A percentile compares a stretch with the other conserved stretches of the same genome.
phyloP scores from a whole-genome alignment of 192 early-diverging fungal genomes.

The Chytriomyces confervae region DNA sequence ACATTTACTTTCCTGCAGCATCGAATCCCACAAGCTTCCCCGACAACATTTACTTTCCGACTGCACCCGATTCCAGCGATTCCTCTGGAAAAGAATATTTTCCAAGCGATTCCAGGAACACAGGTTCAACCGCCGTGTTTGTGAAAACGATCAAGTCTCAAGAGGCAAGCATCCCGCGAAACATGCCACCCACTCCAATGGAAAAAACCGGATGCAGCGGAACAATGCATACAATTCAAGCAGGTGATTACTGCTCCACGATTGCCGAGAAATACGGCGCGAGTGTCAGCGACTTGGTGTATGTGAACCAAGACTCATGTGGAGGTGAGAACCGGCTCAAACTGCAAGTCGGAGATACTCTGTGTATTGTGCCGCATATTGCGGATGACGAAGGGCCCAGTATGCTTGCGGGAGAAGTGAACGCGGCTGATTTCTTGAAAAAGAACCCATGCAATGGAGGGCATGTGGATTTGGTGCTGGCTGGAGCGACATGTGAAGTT shows the following conservation, averaged over 20 bases:
- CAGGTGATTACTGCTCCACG: slow-evolving; percentile 10
- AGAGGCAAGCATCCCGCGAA: too few species aligned
- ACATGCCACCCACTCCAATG: not conserved
- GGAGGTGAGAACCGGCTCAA: slow-evolving; percentile 10
- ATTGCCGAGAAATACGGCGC: slow-evolving; percentile 16
- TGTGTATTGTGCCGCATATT: slow-evolving; percentile 11
- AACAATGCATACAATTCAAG: not conserved
- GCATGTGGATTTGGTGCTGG: slow-evolving; percentile 16
- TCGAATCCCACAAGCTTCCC: too few species aligned
- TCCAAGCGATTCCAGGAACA: too few species aligned
- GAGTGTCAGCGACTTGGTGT: slow-evolving; percentile 10
- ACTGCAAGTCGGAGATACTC: not conserved
- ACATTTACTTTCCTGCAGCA: too few species aligned
- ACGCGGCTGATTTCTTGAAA: not conserved
- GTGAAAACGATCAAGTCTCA: too few species aligned
- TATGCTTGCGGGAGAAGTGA: slow-evolving; percentile 11
- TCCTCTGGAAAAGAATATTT: too few species aligned
- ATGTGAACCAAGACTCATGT: slow-evolving; percentile 26
- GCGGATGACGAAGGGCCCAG: slow-evolving; percentile 11
- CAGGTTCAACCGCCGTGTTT: too few species aligned
- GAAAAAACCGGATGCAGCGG: not conserved
- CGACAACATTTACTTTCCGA: too few species aligned
- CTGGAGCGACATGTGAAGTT: slow-evolving; percentile 11
- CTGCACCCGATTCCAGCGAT: too few species aligned
- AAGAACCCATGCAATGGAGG: not conserved